Conservation (phyloP, 352 stramenopile species). For the Phytophthora idaei region DNA sequence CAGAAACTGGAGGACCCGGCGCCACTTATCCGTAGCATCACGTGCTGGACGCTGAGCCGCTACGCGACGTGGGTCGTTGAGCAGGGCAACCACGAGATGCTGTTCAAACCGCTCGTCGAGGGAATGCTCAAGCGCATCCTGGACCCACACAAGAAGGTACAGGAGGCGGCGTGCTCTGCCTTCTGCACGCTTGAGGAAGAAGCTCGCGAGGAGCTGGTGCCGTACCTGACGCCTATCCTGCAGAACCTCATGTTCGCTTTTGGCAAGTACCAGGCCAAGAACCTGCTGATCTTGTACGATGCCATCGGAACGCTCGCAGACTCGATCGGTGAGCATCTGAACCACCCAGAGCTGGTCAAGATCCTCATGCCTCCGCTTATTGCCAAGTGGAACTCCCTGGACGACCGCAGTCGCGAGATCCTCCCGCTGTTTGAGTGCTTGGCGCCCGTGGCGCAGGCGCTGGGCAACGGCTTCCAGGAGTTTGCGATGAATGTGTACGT, state of each 20-base stretch:
- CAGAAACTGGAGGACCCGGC: constrained; percentile 89
- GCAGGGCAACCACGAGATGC: constrained; percentile 84
- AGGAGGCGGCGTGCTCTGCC: constrained; percentile 94
- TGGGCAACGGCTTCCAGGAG: constrained; percentile 89
- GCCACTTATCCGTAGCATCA: constrained; percentile 94
- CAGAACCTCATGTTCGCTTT: constrained; percentile 93
- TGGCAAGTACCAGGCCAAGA: constrained; percentile 94
- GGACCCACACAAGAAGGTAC: constrained; percentile 95
- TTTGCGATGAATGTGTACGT: constrained; percentile 85
- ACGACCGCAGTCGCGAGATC: constrained; percentile 81
- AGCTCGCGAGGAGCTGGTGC: constrained; percentile 91
- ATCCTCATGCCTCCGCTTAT: constrained; percentile 95
- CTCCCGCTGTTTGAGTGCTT: constrained; percentile 91
- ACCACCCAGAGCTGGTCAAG: constrained; percentile 89
- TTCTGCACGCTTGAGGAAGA: constrained; percentile 96
- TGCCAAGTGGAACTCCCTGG: constrained; percentile 90
- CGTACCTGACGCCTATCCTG: constrained; percentile 93
- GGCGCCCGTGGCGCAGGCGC: constrained; percentile 81
- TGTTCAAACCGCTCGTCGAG: constrained; percentile 82
- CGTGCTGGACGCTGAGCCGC: constrained; percentile 94
- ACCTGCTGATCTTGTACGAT: constrained; percentile 96
- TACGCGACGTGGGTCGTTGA: constrained; percentile 94
- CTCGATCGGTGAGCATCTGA: constrained; percentile 92
- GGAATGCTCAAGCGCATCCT: constrained; percentile 89
- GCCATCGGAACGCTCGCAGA: constrained; percentile 96